A percentile compares a stretch with the other conserved stretches of the same genome.
Conservation (phyloP, 768 basidiomycete species). For the Lentinula aciculospora region DNA sequence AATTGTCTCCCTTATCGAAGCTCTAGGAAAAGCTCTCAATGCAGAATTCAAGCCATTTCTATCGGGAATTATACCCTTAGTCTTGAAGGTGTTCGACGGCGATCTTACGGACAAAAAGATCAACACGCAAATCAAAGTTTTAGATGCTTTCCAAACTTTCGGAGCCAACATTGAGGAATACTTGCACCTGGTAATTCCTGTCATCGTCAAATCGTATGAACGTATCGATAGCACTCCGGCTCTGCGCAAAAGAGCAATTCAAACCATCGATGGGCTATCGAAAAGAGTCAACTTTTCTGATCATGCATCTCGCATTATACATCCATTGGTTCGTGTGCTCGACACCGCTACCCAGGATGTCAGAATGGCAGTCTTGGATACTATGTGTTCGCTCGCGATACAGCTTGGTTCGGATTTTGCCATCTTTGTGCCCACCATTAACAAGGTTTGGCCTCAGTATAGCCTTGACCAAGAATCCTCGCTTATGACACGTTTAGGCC, state of each 20-base stretch:
- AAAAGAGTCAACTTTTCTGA: conserved; percentile 95
- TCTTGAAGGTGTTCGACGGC: conserved; percentile 90
- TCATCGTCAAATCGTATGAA: conserved; percentile 90
- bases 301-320: conserved; percentile 94
- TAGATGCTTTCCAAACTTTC: conserved; percentile 92
- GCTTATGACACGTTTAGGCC: conserved; percentile 40
- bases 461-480: not conserved
- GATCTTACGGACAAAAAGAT: conserved; percentile 77
- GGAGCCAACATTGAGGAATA: conserved; percentile 98
- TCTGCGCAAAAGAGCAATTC: conserved; percentile 84
- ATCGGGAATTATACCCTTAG: conserved; percentile 80
- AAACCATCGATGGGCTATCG: conserved; percentile 87
- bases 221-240: conserved; percentile 65
- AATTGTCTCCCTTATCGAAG: conserved; percentile 88
- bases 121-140: conserved; percentile 80
- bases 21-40: conserved; percentile 88
- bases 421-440: conserved; percentile 95
- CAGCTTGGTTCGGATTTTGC: conserved; percentile 97
- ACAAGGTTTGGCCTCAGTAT: conserved; percentile 54
- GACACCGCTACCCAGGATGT: conserved; percentile 72
- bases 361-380: conserved; percentile 84
- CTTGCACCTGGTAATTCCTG: conserved; percentile 91
- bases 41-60: conserved; percentile 97
- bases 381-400: conserved; percentile 84
- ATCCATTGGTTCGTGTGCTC: conserved; percentile 87